These are phyloP conservation scores for Hypericum androsaemum DNA, from an alignment of 345 rosid species.

Conservation along the genomic window DNA sequence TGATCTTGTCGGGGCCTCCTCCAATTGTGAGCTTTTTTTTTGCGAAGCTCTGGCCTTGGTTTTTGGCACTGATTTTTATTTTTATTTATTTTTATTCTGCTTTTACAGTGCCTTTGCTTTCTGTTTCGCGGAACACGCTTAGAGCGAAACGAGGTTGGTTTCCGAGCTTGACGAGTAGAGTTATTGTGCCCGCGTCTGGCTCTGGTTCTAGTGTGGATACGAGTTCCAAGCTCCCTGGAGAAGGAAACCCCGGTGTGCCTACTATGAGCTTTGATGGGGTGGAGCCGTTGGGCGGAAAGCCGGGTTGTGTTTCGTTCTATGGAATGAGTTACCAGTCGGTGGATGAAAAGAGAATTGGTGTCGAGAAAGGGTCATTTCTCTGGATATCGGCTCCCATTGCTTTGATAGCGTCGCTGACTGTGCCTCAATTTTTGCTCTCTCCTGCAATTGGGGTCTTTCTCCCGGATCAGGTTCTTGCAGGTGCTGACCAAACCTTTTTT, in stretches of 20 bases:
- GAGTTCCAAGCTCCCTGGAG: constrained; percentile 10
- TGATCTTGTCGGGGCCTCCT: constrained; percentile 7
- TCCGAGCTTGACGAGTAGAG: constrained; percentile 20
- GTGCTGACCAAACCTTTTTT: constrained; percentile 11
- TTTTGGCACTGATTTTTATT: background rate
- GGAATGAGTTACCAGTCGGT: constrained; percentile 67
- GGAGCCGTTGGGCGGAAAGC: constrained; percentile 66
- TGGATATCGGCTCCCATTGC: constrained; percentile 72
- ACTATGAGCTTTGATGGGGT: constrained; percentile 21
- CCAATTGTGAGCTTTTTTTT: constrained; percentile 19
- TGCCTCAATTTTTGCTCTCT: constrained; percentile 66
- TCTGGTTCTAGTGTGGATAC: constrained; percentile 18
- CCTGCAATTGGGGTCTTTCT: constrained; percentile 39
- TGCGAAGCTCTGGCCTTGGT: too few species aligned
- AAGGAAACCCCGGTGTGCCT: constrained; percentile 14
- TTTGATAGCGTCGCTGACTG: constrained; percentile 47
- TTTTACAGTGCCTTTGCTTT: constrained; percentile 18
- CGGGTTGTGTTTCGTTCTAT: constrained; percentile 69
- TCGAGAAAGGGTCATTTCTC: constrained; percentile 52
- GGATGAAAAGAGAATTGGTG: constrained; percentile 56
- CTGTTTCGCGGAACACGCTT: constrained; percentile 9
- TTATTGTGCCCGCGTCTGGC: constrained; percentile 21
- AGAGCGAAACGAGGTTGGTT: background rate
- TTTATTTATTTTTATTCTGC: background rate
- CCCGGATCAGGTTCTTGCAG: constrained; percentile 42